Evolutionary conservation across 176 grass and related monocot genomes (phyloP), one percentile per base, ranked within the genome.

Genomic region (Paspalum notatum): DNA sequence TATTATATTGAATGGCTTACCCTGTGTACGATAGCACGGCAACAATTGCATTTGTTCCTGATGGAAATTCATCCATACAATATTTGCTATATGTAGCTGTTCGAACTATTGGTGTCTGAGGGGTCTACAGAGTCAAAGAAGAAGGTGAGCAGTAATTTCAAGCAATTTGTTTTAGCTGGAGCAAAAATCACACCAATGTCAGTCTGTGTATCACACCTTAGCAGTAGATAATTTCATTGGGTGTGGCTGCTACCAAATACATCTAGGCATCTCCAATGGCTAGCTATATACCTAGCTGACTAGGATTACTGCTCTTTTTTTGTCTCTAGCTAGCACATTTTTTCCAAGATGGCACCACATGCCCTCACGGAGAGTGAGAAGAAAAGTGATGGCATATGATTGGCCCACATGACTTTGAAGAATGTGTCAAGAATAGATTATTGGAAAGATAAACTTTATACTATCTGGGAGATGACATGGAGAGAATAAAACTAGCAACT

Each of bases 11-110:
- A 66, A 84, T 77, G 40, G 11, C 78, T 71, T 89, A 95, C 95
- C 95, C 92, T 71, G 92, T 94, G 79, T 98, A 95, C 80, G 92
- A 27, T 13, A 98, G 77, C 74, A 98, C 95, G 47, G 92, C 92
- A 24, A 93, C 92, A 85, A 98, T 94, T 81, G 90, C 95, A 93
- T 98, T 95, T n/a, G 92, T 98, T 72, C 95, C 90, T 49, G 83
- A 87, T 14, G 95, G 92, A 69, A 91, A 93, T 85, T 98, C 92
- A 82, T 98, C 95, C 86, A 98, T 89, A 70, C 76, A 84, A 87
- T 95, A 98, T 77, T 89, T 95, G 82, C 16, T 80, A 76, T 98
- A 98, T 56, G 90, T 84, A 91, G 85, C 71, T 70, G 92, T 93
- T 50, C 92, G 90, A 70, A 95, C 92, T 75, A 98, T 94, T 47